Conservation (phyloP, 257 asterid genomes). For the Mentha longifolia region DNA sequence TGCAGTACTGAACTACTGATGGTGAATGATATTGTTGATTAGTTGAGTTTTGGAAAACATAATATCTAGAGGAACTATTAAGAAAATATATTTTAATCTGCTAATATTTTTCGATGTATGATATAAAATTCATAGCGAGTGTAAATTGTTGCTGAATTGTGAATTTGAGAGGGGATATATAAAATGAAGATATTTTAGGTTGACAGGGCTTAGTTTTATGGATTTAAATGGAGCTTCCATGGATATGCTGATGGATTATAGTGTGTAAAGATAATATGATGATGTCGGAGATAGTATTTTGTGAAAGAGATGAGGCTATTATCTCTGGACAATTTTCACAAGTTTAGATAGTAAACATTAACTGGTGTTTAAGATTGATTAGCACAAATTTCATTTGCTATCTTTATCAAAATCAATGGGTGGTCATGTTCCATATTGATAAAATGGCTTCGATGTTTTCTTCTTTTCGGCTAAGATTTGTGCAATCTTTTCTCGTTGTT, state of each 20-base stretch:
- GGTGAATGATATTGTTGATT: not conserved
- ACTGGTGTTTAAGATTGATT: not conserved
- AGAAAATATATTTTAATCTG: not conserved
- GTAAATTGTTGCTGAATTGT: not conserved
- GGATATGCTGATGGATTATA: not conserved
- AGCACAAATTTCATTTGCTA: not conserved
- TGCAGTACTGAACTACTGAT: not conserved
- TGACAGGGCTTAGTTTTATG: conserved; percentile 2
- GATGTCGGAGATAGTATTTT: not conserved
- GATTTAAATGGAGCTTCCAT: too few relatives aligned
- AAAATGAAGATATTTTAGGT: not conserved
- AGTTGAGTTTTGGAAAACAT: not conserved
- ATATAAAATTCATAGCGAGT: not conserved
- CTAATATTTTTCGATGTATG: not conserved
- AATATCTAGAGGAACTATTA: not conserved
- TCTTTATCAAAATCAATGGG: conserved; percentile 6
- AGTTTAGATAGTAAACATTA: not conserved
- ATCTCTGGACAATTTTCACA: not conserved
- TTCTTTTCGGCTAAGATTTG: not conserved
- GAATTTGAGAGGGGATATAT: not conserved
- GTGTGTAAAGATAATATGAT: not conserved
- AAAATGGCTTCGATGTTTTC: not conserved
- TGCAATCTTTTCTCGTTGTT: not conserved
- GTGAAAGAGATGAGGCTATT: not conserved
- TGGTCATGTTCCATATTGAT: not conserved